Conservation (phyloP, 176 grass and related monocot genomes). For the Aegilops sharonensis region DNA sequence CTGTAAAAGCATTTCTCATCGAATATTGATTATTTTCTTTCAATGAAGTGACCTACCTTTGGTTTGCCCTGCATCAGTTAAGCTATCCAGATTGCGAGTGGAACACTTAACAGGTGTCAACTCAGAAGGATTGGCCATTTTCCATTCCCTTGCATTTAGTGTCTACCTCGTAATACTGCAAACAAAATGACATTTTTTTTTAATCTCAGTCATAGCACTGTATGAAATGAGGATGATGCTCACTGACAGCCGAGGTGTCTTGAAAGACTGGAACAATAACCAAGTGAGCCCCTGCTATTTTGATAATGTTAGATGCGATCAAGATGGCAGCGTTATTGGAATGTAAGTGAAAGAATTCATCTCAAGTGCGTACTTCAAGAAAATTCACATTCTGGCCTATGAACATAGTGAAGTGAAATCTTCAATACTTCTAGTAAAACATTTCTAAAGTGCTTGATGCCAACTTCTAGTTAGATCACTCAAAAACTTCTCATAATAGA, state of each 20-base stretch:
- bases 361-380: neutral
- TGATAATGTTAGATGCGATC: slow-evolving; percentile 32
- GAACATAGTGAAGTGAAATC: neutral
- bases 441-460: neutral
- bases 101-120: neutral
- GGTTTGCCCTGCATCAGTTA: neutral
- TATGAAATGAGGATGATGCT: slow-evolving; percentile 60
- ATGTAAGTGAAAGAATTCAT: slow-evolving; percentile 54
- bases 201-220: slow-evolving; percentile 36
- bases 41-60: neutral
- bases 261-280: slow-evolving; percentile 55
- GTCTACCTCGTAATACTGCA: neutral
- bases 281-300: slow-evolving; percentile 65
- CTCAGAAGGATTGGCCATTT: too few species aligned
- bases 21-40: neutral
- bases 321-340: slow-evolving; percentile 22
- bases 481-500: neutral
- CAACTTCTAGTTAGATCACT: neutral
- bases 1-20: neutral
- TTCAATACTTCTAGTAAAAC: neutral
- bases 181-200: slow-evolving; percentile 3
- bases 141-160: neutral
- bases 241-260: slow-evolving; percentile 30
- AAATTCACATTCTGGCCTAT: neutral
- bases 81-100: neutral